A percentile compares a stretch with the other conserved stretches of the same genome.
Evolutionary conservation across 441 rosid species (phyloP).

Genomic region (Pelargonium citronellum): DNA sequence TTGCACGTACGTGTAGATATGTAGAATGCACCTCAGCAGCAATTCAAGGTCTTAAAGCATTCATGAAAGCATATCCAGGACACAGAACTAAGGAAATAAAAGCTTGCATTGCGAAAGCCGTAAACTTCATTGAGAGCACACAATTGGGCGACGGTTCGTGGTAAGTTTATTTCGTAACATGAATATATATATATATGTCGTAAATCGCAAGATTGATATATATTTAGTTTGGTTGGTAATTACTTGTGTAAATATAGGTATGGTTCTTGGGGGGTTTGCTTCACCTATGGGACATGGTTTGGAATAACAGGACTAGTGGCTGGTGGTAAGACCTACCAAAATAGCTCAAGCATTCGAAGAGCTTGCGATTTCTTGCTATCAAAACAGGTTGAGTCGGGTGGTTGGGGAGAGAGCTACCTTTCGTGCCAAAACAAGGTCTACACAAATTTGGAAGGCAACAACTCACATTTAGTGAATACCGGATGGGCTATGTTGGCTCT

Average conservation of each 20-base stretch:
- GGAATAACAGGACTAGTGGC: slow-evolving; percentile 77
- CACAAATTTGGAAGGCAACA: slow-evolving; percentile 51
- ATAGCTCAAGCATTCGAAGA: slow-evolving; percentile 37
- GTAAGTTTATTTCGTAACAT: slow-evolving; percentile 25
- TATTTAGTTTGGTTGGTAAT: no score
- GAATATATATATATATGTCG: no score
- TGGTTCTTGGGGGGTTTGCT: slow-evolving; percentile 96
- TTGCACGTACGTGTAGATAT: slow-evolving; percentile 29
- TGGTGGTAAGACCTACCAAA: slow-evolving; percentile 55
- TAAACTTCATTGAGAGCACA: slow-evolving; percentile 43
- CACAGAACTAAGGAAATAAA: slow-evolving; percentile 54
- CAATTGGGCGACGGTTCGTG: slow-evolving; percentile 68
- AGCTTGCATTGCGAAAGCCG: slow-evolving; percentile 46
- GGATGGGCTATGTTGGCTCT: slow-evolving; percentile 79
- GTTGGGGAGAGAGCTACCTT: slow-evolving; percentile 98
- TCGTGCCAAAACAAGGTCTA: slow-evolving; percentile 84
- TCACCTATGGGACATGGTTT: slow-evolving; percentile 84
- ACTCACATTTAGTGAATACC: slow-evolving; percentile 64
- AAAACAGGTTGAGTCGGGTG: slow-evolving; percentile 66
- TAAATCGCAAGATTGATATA: no score
- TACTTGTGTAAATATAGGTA: no score
- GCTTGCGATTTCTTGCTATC: slow-evolving; percentile 49
- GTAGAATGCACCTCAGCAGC: slow-evolving; percentile 76
- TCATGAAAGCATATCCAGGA: slow-evolving; percentile 47
- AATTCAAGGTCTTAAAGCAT: slow-evolving; percentile 56